Percentiles rank a stretch among this genome's conserved stretches.
Conservation (phyloP, 2,329 filamentous ascomycete species). For the Geosmithia flava region DNA sequence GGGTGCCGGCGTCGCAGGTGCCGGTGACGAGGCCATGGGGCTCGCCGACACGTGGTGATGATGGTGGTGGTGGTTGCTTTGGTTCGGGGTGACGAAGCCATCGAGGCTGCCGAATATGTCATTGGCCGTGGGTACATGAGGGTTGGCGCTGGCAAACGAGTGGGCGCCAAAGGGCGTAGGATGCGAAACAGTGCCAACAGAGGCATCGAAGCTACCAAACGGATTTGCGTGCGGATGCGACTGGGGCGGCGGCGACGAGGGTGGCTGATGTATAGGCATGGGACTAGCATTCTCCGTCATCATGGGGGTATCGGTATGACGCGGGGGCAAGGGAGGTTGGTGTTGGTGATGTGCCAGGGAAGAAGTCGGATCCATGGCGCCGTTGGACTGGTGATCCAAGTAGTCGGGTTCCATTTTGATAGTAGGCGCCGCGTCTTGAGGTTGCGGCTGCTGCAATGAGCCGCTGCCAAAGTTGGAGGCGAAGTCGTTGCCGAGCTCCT, state of each 20-base stretch:
- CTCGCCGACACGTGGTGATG: conserved; percentile 3
- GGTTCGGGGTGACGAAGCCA: conserved; percentile 14
- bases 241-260: conserved; percentile 8
- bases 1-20: not conserved
- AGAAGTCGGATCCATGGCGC: not conserved
- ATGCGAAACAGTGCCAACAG: not conserved
- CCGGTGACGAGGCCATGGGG: not conserved
- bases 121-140: conserved; percentile 5
- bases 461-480: not conserved
- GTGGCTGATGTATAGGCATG: conserved; percentile 5
- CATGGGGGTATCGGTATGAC: conserved; percentile 14
- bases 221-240: not conserved
- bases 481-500: conserved; percentile 7
- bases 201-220: conserved; percentile 15
- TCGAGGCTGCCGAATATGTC: conserved; percentile 19
- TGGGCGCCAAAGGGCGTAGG: conserved; percentile 1
- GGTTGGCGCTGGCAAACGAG: not conserved
- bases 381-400: conserved; percentile 1
- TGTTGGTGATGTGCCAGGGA: not conserved
- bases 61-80: conserved; percentile 8
- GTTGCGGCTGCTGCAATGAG: not conserved
- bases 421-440: conserved; percentile 6
- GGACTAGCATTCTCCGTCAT: conserved; percentile 13
- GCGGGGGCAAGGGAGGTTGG: conserved; percentile 19
- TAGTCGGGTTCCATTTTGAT: conserved; percentile 8